Conservation (phyloP, 2,329 filamentous ascomycete genomes). For the Paracoccidioides lutzii region DNA sequence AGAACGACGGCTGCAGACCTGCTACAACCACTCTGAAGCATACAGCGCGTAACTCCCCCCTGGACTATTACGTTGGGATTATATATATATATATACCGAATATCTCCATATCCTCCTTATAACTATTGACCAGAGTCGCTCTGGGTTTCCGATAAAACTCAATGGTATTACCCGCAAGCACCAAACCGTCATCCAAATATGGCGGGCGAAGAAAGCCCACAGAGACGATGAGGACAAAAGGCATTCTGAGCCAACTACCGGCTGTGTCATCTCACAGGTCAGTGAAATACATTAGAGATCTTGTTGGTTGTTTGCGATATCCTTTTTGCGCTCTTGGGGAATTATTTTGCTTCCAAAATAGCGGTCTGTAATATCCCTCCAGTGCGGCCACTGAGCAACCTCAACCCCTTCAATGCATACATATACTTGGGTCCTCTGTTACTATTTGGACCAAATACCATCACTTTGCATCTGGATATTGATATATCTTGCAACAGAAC, state of each 20-base stretch:
- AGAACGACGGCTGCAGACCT: background rate
- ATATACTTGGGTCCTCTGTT: background rate
- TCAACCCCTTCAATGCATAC: too few relatives aligned
- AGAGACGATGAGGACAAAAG: background rate
- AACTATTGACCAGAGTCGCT: too few relatives aligned
- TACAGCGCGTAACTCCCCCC: background rate
- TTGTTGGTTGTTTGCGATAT: background rate
- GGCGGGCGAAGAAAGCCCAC: background rate
- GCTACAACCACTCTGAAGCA: background rate
- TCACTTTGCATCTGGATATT: background rate
- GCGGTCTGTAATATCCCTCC: background rate
- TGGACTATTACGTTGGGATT: background rate
- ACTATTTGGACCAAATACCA: background rate
- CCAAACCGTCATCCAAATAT: background rate
- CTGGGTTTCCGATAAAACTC: background rate
- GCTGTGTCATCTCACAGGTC: slow-evolving; percentile 6
- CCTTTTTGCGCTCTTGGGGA: background rate
- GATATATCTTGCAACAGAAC: slow-evolving; percentile 5
- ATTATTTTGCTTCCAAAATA: background rate
- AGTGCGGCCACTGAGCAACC: background rate
- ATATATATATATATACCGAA: too few relatives aligned
- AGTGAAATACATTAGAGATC: slow-evolving; percentile 2
- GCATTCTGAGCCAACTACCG: slow-evolving; percentile 6
- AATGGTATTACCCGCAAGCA: background rate
- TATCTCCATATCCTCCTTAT: too few relatives aligned